Percentiles rank a stretch among this genome's conserved stretches.
Conservation (phyloP, 768 basidiomycete genomes). For the Suillus sp. region DNA sequence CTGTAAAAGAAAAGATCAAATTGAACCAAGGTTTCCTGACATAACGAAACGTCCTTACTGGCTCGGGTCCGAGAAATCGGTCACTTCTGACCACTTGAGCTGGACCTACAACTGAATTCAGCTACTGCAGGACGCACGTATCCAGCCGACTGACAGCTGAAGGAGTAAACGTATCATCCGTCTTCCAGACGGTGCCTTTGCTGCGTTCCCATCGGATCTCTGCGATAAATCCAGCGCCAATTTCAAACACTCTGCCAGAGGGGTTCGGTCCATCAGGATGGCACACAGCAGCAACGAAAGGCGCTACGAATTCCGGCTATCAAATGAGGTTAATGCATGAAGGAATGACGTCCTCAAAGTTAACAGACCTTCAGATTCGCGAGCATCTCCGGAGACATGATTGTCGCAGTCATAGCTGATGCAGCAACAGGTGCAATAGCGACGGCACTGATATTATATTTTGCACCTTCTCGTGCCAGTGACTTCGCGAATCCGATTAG, state of each 20-base stretch:
- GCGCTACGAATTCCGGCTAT: conserved; percentile 87
- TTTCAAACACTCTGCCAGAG: conserved; percentile 84
- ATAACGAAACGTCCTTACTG: conserved; percentile 49
- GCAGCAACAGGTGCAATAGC: conserved; percentile 97
- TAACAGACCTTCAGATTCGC: conserved; percentile 70
- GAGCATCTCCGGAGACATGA: conserved; percentile 94
- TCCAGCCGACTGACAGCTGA: conserved; percentile 65
- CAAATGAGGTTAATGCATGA: conserved; percentile 9
- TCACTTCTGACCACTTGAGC: conserved; percentile 79
- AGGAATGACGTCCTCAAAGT: neutral
- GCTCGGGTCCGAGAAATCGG: conserved; percentile 71
- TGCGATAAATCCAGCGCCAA: conserved; percentile 90
- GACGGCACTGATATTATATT: conserved; percentile 84
- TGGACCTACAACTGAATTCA: conserved; percentile 57
- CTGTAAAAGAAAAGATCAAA: conserved; percentile 41
- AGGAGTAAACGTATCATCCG: conserved; percentile 89
- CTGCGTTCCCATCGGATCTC: conserved; percentile 94
- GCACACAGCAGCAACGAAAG: conserved; percentile 85
- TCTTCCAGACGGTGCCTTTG: conserved; percentile 85
- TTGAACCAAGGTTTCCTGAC: neutral
- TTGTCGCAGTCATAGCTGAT: conserved; percentile 92
- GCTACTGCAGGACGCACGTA: neutral
- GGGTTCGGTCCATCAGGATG: conserved; percentile 84
- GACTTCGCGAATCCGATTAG: conserved; percentile 92
- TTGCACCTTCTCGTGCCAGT: conserved; percentile 87